Percentiles rank a stretch among this genome's conserved stretches.
Evolutionary conservation across 208 protist species (phyloP).

Genomic region (Porcisia deanei): DNA sequence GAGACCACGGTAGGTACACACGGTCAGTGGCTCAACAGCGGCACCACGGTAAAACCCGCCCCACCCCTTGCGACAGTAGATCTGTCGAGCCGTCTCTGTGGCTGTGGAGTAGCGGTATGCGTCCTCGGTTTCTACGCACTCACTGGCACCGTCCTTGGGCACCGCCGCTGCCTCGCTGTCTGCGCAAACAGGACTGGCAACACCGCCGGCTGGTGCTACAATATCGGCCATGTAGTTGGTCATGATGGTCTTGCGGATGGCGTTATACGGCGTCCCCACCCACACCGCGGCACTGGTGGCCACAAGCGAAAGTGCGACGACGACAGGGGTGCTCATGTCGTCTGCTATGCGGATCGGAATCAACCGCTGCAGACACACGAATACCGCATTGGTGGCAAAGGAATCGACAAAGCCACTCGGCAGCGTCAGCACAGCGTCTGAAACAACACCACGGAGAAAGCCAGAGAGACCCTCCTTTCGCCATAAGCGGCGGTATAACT

Average conservation of each 20-base stretch:
- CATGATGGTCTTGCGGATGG: conserved; percentile 67
- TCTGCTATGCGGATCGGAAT: conserved; percentile 44
- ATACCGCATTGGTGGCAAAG: conserved; percentile 54
- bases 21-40: conserved; percentile 58
- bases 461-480: conserved; percentile 52
- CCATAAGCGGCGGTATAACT: conserved; percentile 56
- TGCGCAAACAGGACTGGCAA: neutral
- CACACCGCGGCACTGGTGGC: conserved; percentile 56
- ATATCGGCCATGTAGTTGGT: conserved; percentile 86
- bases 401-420: conserved; percentile 58
- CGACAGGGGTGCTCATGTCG: conserved; percentile 39
- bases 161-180: neutral
- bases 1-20: conserved; percentile 66
- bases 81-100: conserved; percentile 47
- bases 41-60: conserved; percentile 70
- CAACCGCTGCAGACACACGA: conserved; percentile 37
- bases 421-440: conserved; percentile 62
- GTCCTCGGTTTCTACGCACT: conserved; percentile 11
- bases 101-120: conserved; percentile 71
- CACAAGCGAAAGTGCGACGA: conserved; percentile 51
- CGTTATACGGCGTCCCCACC: conserved; percentile 72
- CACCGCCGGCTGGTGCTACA: conserved; percentile 32
- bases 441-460: conserved; percentile 67
- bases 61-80: conserved; percentile 61
- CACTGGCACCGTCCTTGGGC: neutral